phyloP scores from a whole-genome alignment of 1,284 basidiomycete genomes.

The Anthracocystis walkeri region DNA sequence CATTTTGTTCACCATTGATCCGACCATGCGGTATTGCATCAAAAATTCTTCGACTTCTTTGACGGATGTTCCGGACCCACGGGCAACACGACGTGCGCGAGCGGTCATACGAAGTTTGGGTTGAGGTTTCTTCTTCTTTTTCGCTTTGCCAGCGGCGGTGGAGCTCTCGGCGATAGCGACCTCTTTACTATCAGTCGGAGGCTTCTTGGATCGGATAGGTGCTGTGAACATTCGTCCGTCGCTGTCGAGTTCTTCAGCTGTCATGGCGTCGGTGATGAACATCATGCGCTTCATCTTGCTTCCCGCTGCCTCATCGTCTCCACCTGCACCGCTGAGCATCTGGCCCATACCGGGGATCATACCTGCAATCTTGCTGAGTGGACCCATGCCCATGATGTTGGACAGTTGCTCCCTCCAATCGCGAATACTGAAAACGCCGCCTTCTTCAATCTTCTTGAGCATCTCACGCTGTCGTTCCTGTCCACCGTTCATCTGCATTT shows the following conservation, averaged over 20 bases:
- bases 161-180: conserved; percentile 35
- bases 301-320: conserved; percentile 89
- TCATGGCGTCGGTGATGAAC: conserved; percentile 99
- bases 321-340: conserved; percentile 74
- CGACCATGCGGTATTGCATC: conserved; percentile 72
- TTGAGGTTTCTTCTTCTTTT: conserved; percentile 53
- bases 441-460: conserved; percentile 95
- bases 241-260: conserved; percentile 90
- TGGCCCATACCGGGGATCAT: conserved; percentile 98
- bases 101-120: conserved; percentile 65
- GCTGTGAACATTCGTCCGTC: conserved; percentile 76
- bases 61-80: conserved; percentile 94
- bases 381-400: conserved; percentile 99
- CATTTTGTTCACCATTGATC: conserved; percentile 83
- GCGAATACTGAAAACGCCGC: conserved; percentile 90
- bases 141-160: conserved; percentile 43
- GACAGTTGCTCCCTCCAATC: conserved; percentile 98
- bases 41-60: conserved; percentile 96
- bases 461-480: conserved; percentile 94
- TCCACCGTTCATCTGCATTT: conserved; percentile 75
- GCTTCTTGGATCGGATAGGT: conserved; percentile 50
- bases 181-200: conserved; percentile 35
- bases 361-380: conserved; percentile 95
- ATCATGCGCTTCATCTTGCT: conserved; percentile 93
- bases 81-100: conserved; percentile 80